Conservation (phyloP, 495 filamentous ascomycete species). For the Darksidea phi region DNA sequence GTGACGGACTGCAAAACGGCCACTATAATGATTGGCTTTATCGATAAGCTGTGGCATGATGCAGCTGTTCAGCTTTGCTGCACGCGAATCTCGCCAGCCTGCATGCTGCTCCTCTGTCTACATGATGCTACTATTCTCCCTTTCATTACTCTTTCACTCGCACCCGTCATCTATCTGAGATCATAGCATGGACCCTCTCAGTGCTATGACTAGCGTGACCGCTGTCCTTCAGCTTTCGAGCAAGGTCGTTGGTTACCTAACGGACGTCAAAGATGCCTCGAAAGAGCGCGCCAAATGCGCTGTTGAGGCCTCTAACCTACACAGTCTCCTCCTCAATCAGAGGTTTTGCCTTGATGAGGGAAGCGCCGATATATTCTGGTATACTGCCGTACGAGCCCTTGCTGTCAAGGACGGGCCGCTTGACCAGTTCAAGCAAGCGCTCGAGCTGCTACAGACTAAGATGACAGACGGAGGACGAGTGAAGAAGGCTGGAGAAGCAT, state of each 20-base stretch:
- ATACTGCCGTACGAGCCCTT: constrained; percentile 29
- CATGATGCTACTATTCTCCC: too few species aligned
- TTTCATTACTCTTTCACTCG: too few species aligned
- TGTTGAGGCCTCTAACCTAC: constrained; percentile 33
- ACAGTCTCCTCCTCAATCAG: constrained; percentile 34
- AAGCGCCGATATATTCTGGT: constrained; percentile 23
- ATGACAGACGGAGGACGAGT: constrained; percentile 17
- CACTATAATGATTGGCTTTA: too few species aligned
- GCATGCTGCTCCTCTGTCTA: too few species aligned
- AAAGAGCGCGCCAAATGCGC: constrained; percentile 34
- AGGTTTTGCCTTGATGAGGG: constrained; percentile 33
- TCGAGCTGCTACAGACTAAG: constrained; percentile 34
- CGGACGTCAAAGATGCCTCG: constrained; percentile 38
- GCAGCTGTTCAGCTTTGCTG: too few species aligned
- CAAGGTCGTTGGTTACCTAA: constrained; percentile 38
- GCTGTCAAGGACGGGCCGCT: constrained; percentile 33
- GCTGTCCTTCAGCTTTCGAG: constrained; percentile 31
- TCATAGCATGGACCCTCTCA: constrained; percentile 31
- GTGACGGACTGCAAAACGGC: too few species aligned
- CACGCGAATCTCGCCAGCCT: too few species aligned
- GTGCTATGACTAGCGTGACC: constrained; percentile 34
- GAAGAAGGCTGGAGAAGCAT: constrained; percentile 22
- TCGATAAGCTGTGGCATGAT: too few species aligned
- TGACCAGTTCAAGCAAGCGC: constrained; percentile 31
- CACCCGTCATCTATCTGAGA: neutral